These are phyloP conservation scores for Cystobasidium ongulense DNA, from an alignment of 768 basidiomycete genomes.

Conservation along the genomic window DNA sequence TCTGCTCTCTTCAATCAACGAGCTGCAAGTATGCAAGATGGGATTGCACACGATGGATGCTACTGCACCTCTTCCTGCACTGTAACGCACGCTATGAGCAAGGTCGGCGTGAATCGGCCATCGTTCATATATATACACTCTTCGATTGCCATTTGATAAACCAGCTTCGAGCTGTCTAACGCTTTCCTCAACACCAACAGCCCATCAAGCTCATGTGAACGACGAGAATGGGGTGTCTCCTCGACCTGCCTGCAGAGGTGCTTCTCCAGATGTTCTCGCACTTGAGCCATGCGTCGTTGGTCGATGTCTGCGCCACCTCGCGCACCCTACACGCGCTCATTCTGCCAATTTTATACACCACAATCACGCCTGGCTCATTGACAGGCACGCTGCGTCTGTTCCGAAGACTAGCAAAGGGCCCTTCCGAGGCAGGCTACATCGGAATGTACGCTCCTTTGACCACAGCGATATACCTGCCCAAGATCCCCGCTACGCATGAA, in stretches of 20 bases:
- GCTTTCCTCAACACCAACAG: background rate
- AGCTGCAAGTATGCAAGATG: no score
- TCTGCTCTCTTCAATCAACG: no score
- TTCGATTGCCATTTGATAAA: no score
- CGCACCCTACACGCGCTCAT: background rate
- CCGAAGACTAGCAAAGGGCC: background rate
- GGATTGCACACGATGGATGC: no score
- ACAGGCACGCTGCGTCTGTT: constrained; percentile 3
- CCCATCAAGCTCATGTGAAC: background rate
- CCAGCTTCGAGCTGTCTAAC: background rate
- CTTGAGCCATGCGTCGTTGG: background rate
- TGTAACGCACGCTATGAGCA: no score
- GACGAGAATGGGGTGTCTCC: background rate
- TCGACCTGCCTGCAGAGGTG: background rate
- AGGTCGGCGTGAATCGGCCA: no score
- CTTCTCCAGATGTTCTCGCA: background rate
- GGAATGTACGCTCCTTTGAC: background rate
- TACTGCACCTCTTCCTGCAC: no score
- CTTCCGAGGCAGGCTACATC: background rate
- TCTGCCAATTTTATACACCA: background rate
- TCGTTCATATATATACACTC: no score
- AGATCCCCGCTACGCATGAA: background rate
- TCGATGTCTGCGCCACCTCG: background rate
- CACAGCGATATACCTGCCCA: background rate
- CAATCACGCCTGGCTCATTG: background rate